Conservation (phyloP, 306 rosid species). For the Dryas octopetala region DNA sequence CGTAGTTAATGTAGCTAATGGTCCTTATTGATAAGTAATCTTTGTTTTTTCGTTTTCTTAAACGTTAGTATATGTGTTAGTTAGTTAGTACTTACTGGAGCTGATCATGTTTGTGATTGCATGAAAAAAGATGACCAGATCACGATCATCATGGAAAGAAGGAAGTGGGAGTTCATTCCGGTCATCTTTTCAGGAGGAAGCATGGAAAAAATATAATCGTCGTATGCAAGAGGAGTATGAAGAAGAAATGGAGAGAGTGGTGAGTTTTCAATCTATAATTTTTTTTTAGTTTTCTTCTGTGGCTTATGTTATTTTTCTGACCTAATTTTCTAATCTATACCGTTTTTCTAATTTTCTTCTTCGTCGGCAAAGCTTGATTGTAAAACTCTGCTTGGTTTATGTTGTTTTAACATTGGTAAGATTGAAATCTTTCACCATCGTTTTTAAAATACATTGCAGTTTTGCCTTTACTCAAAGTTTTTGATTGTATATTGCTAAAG, state of each 20-base stretch:
- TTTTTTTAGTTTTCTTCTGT: background rate
- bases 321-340: no score
- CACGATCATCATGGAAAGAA: conserved; percentile 61
- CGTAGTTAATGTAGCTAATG: background rate
- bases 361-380: background rate
- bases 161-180: conserved; percentile 56
- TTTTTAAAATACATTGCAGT: background rate
- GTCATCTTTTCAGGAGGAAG: conserved; percentile 83
- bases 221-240: conserved; percentile 93
- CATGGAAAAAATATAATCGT: conserved; percentile 78
- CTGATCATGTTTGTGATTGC: conserved; percentile 38
- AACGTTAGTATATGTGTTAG: background rate
- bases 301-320: no score
- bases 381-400: background rate
- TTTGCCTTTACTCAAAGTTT: background rate
- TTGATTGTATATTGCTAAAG: no score
- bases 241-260: conserved; percentile 98
- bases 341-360: background rate
- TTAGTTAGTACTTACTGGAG: conserved; percentile 10
- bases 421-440: background rate
- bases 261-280: conserved; percentile 32
- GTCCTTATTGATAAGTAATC: background rate
- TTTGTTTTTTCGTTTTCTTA: background rate
- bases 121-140: conserved; percentile 54
- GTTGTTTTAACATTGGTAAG: background rate